Base-by-base conservation (phyloP, 345 rosid genomes). In the Rhodamnia argentea region DNA sequence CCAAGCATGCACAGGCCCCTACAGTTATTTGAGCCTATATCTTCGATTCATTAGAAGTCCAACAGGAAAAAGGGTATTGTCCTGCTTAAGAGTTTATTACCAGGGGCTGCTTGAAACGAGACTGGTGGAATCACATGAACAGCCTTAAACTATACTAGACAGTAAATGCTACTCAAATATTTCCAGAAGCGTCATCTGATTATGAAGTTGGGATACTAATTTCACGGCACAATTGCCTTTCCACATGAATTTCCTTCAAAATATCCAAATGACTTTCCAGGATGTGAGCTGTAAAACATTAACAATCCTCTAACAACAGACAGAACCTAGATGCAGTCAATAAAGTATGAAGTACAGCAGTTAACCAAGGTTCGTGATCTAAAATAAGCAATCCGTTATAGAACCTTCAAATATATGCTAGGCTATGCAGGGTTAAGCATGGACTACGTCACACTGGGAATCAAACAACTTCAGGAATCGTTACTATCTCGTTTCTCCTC, bases 401-500 rank as follows among this genome's bases (percentile, higher is more conserved):
- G 13, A 83, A 55, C 24, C 22, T n/a, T 42, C 76, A 59, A 14
- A 40, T 60, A 47, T 62, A 47, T 15, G 64, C 85, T 40, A 32
- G 51, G 52, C 54, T 57, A 54, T 58, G 44, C 85, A 13, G 70
- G 74, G 78, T 58, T 42, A 22, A 52, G 37, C 20, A 54, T 26
- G 56, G 32, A 56, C 55, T 59, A 56, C 58, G 85, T 56, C 85
- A 57, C 53, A 47, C 14, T 62, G 53, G 78, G 27, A 84, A 59
- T 60, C 81, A 59, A 60, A 52, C 82, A 62, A 74, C 83, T 84
- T 88, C 89, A 92, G 58, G 86, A 85, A 74, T 86, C 83, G 85
- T 86, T 78, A 50, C 92, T 93, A 88, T 92, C 96, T 54, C 92
- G 90, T 87, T 90, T 92, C 82, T 93, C 92, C 13, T 94, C 85